Base-by-base conservation (phyloP, 257 asterid genomes). In the Forsythia viridissima region DNA sequence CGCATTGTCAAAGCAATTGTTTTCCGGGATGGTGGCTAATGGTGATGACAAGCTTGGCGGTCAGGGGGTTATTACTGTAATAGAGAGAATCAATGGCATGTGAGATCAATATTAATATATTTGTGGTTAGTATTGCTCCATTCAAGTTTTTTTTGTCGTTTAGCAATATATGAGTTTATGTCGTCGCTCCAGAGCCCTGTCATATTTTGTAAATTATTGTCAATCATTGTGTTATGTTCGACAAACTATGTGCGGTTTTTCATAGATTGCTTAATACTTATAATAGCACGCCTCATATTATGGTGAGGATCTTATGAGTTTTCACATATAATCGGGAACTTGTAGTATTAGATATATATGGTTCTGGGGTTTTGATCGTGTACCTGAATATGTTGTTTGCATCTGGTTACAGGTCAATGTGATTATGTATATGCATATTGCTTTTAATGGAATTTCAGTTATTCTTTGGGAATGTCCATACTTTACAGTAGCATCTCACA, bases 1-100 rank as follows among this genome's bases (percentile, higher is more conserved):
- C 76, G 91, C 93, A 43, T 40, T 92, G 89, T 78, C 89, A 9
- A 92, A 92, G 85, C 97, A 94, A 86, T 12, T 94, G 89, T 94
- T 89, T 84, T 57, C 91, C 0, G 90, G 88, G 15, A 94, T 94
- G 98, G 96, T 91, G 80, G 98, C 91, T 30, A 94, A 89, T 76
- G 97, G 97, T 5, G 92, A 92, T 36, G 97, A 96, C 34, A 90
- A 92, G 87, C 75, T 89, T 51, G 97, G 98, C 7, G 79, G 86
- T 13, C 98, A 94, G 69, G 97, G 97, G 34, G 73, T 94, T 39
- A 76, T 94, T 4, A 90, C 97, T 3, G 93, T 89, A 66, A 83
- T 92, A 2, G 96, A 91, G 88, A 94, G 90, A 76, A 84, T 94
- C 79, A 94, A 94, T 82, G 90, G 94, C 39, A 80, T 61, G 79